phyloP scores from a whole-genome alignment of 2,329 filamentous ascomycete genomes.

The Falciphora oryzae region DNA sequence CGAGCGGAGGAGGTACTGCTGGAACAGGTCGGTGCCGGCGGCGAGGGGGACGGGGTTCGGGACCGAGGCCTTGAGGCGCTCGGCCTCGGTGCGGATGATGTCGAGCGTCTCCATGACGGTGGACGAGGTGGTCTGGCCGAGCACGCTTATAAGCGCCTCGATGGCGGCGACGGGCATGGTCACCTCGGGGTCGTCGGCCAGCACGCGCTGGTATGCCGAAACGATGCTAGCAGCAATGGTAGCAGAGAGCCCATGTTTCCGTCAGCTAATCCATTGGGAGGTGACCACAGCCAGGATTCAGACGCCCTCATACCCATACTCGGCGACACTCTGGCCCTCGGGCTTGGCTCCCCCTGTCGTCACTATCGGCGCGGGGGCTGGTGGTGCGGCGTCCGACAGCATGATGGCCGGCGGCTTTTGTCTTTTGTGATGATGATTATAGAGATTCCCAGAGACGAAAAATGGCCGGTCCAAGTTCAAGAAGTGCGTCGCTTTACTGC shows the following conservation, averaged over 20 bases:
- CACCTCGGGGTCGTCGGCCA: conserved; percentile 67
- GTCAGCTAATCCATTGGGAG: not conserved
- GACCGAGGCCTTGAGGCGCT: conserved; percentile 69
- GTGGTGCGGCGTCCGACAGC: not conserved
- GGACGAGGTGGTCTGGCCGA: conserved; percentile 70
- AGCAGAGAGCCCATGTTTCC: not conserved
- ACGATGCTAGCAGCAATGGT: conserved; percentile 41
- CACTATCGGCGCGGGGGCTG: not conserved
- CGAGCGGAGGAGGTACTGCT: conserved; percentile 81
- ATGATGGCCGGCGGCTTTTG: not conserved
- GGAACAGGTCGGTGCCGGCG: conserved; percentile 92
- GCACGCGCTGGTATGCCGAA: conserved; percentile 46
- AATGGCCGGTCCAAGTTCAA: not conserved
- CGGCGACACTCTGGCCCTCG: not conserved
- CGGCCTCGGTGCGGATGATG: conserved; percentile 70
- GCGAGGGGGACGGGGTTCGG: conserved; percentile 87
- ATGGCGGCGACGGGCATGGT: conserved; percentile 82
- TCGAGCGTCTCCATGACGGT: conserved; percentile 94
- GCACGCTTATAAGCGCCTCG: conserved; percentile 67
- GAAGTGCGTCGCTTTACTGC: not conserved
- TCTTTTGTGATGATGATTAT: not conserved
- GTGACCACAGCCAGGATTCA: not conserved
- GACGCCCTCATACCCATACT: conserved; percentile 2
- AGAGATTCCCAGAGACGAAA: too few species aligned
- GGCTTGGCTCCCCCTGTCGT: not conserved